Base-by-base conservation (phyloP, 768 basidiomycete genomes). In the Tylopilus felleus region DNA sequence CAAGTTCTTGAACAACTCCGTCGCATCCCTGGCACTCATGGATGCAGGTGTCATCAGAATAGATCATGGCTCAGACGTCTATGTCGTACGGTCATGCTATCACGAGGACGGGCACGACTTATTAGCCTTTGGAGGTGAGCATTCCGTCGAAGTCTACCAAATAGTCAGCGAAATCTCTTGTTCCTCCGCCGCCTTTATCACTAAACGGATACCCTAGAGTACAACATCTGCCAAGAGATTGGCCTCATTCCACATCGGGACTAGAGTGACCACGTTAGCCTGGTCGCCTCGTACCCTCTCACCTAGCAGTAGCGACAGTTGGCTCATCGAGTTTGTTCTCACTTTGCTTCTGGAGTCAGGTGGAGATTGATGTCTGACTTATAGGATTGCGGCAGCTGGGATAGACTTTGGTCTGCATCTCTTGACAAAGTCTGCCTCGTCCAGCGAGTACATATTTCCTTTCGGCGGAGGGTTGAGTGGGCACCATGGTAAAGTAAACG, bases 381-480 rank as follows among this genome's bases (percentile, higher is more conserved):
- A 4, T 57, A 93, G 90, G 62, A 77, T 93, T 36, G 78, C 80
- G 8, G 85, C 80, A 31, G 88, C 90, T 9, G 77, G 80, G 17
- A 75, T 78, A 28, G 84, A 92, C 71, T 88, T 82, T 64, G 80
- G 85, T 38, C 75, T 93, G 0, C 85, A 88, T 65, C 73, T 87
- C 22, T 77, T 92, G 58, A 82, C 82, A 40, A 88, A 83, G 64
- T 72, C 78, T 0, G 70, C 75, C 4, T 66, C 69, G 14, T 66
- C 70, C 6, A 69, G 69, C 13, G 85, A 88, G 61, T 67, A 76
- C 53, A 71, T 85, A 46, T 88, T 85, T 56, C 70, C 80, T 7
- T 92, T 93, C 62, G 90, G 88, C 25, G 89, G 89, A 3, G 88
- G 88, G 1, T 73, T 90, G 29, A 89, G 84, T 58, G 90, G 90